phyloP scores from a whole-genome alignment of 2,329 filamentous ascomycete species.

The Thelonectria olida region DNA sequence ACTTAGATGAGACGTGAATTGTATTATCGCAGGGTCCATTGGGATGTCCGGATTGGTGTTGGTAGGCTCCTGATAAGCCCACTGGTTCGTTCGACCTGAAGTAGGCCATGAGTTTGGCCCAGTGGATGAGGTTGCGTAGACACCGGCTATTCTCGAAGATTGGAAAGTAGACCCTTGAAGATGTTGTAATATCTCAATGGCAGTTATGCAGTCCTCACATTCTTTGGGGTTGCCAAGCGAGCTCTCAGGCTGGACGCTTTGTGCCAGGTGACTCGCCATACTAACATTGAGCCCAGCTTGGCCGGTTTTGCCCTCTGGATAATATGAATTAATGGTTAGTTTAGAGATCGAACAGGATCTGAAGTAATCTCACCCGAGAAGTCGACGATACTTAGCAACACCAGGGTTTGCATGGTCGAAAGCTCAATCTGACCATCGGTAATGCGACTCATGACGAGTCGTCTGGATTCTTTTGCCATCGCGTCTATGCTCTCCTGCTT shows the following conservation, averaged over 20 bases:
- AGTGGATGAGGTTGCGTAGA: not conserved
- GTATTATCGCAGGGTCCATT: slow-evolving; percentile 51
- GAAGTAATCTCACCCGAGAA: slow-evolving; percentile 44
- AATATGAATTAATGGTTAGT: not conserved
- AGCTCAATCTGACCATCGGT: slow-evolving; percentile 47
- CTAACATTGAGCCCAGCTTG: slow-evolving; percentile 35
- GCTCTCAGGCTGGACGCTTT: slow-evolving; percentile 27
- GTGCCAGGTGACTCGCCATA: slow-evolving; percentile 36
- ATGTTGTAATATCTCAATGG: slow-evolving; percentile 53
- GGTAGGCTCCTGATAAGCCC: not conserved
- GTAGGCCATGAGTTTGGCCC: not conserved
- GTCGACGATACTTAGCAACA: slow-evolving; percentile 48
- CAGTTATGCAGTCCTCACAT: slow-evolving; percentile 48
- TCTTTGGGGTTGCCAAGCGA: slow-evolving; percentile 34
- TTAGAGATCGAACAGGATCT: not conserved
- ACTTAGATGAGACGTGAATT: slow-evolving; percentile 54
- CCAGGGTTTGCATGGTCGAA: slow-evolving; percentile 50
- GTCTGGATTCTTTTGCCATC: slow-evolving; percentile 28
- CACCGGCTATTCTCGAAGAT: not conserved
- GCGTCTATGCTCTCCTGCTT: slow-evolving; percentile 16
- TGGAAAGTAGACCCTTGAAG: slow-evolving; percentile 47
- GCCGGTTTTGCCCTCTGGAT: slow-evolving; percentile 36
- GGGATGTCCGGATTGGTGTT: not conserved
- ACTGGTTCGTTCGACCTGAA: not conserved
- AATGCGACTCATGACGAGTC: slow-evolving; percentile 45